These are phyloP conservation scores for Tanozyma kutaoensis DNA, from an alignment of 805 yeast species.

Conservation along the genomic window DNA sequence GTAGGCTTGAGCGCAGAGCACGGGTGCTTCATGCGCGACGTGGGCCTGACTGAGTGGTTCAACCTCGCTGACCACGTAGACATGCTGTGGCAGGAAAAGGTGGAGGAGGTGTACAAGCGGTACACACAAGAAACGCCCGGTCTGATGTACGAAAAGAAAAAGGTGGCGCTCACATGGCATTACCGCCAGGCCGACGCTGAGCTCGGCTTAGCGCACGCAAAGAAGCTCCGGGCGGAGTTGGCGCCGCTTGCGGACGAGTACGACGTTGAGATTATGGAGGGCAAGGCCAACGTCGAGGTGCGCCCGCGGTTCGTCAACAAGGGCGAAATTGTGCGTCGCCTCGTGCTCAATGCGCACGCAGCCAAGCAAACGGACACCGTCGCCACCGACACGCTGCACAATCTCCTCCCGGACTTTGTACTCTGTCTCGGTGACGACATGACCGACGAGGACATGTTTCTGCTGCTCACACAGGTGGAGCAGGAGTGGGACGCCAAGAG, in stretches of 20 bases:
- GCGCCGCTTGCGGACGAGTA: constrained; percentile 45
- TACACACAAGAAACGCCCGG: constrained; percentile 90
- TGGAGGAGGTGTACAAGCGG: constrained; percentile 54
- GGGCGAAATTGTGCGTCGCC: constrained; percentile 85
- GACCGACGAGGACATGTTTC: constrained; percentile 97
- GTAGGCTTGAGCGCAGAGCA: constrained; percentile 93
- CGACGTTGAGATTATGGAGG: constrained; percentile 92
- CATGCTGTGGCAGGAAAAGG: constrained; percentile 91
- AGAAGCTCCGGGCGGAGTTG: constrained; percentile 54
- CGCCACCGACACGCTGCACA: constrained; percentile 17
- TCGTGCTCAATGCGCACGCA: constrained; percentile 57
- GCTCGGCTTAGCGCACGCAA: constrained; percentile 78
- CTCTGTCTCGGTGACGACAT: constrained; percentile 91
- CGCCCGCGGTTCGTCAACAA: constrained; percentile 90
- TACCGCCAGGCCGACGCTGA: constrained; percentile 92
- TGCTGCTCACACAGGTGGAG: constrained; percentile 55
- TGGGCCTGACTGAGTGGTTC: constrained; percentile 58
- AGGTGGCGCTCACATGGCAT: constrained; percentile 97
- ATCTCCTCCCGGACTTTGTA: constrained; percentile 66
- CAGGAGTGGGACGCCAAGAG: constrained; percentile 31
- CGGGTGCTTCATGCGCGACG: constrained; percentile 83
- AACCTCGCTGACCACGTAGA: constrained; percentile 73
- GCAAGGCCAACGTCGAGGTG: constrained; percentile 96
- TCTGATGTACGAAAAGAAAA: constrained; percentile 70
- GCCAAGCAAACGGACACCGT: constrained; percentile 25